Evolutionary conservation across 345 rosid genomes (phyloP).

Genomic region (Dovyalis caffra): DNA sequence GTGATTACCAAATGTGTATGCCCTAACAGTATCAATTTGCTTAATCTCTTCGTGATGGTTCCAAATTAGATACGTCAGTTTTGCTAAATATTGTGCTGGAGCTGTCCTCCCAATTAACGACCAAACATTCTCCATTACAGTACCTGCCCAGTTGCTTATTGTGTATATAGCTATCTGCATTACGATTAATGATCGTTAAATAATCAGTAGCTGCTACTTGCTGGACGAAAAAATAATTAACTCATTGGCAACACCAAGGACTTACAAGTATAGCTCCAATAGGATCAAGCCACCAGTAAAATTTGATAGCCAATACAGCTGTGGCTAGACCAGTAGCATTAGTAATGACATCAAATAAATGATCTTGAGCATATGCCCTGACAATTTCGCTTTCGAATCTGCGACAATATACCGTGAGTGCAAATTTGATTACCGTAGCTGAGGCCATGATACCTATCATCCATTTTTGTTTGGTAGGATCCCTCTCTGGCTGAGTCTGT

Average conservation of each 20-base stretch:
- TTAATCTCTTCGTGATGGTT: slow-evolving; percentile 45
- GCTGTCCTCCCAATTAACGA: slow-evolving; percentile 48
- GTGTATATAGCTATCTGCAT: slow-evolving; percentile 54
- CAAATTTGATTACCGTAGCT: slow-evolving; percentile 42
- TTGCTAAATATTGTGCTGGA: slow-evolving; percentile 44
- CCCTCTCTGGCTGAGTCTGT: slow-evolving; percentile 48
- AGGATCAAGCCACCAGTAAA: slow-evolving; percentile 64
- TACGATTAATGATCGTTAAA: no score
- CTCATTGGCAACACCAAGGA: neutral
- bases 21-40: slow-evolving; percentile 47
- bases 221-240: no score
- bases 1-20: slow-evolving; percentile 38
- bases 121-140: slow-evolving; percentile 55
- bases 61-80: slow-evolving; percentile 51
- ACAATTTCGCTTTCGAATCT: slow-evolving; percentile 44
- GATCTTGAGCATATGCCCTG: slow-evolving; percentile 55
- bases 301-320: slow-evolving; percentile 45
- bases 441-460: slow-evolving; percentile 60
- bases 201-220: no score
- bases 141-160: slow-evolving; percentile 43
- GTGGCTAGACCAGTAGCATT: slow-evolving; percentile 50
- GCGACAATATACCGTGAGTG: slow-evolving; percentile 40
- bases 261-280: slow-evolving; percentile 51
- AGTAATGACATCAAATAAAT: slow-evolving; percentile 55
- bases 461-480: slow-evolving; percentile 49